phyloP scores from a whole-genome alignment of 2,329 filamentous ascomycete genomes.

The Stylonectria norvegica region DNA sequence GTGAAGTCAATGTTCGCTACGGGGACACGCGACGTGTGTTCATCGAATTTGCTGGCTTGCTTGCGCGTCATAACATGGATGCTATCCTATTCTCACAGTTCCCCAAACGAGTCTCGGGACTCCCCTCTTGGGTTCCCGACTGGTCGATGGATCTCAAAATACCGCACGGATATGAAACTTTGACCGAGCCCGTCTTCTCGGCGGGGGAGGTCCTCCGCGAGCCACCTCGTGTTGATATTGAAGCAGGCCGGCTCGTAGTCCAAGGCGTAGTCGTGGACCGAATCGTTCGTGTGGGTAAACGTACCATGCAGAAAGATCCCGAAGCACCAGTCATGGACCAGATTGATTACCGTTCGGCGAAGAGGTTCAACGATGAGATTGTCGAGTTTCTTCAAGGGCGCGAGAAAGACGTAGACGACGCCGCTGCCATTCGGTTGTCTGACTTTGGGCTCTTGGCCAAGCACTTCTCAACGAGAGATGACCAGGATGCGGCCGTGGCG shows the following conservation, averaged over 20 bases:
- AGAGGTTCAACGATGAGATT: conserved; percentile 26
- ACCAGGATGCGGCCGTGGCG: conserved; percentile 2
- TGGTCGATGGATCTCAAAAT: conserved; percentile 30
- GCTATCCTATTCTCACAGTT: conserved; percentile 30
- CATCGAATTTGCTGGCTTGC: conserved; percentile 18
- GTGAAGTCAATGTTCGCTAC: conserved; percentile 11
- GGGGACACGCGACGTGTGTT: conserved; percentile 12
- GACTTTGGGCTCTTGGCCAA: conserved; percentile 17
- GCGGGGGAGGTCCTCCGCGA: conserved; percentile 18
- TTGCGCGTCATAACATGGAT: conserved; percentile 25
- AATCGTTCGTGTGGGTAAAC: conserved; percentile 19
- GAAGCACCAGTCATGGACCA: not conserved
- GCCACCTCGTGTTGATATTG: conserved; percentile 4
- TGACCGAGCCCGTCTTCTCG: conserved; percentile 19
- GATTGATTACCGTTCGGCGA: conserved; percentile 22
- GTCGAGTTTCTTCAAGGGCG: conserved; percentile 20
- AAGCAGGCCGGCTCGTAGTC: conserved; percentile 11
- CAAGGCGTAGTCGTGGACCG: conserved; percentile 22
- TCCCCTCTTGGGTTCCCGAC: conserved; percentile 36
- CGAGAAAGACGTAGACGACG: no score
- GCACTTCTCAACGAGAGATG: conserved; percentile 5
- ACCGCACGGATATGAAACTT: conserved; percentile 23
- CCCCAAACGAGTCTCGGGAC: conserved; percentile 14
- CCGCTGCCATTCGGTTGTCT: conserved; percentile 15
- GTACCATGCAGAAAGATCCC: conserved; percentile 5